Evolutionary conservation across 306 rosid species (phyloP), one percentile per base, ranked within the genome.

Genomic region (Fagus crenata): DNA sequence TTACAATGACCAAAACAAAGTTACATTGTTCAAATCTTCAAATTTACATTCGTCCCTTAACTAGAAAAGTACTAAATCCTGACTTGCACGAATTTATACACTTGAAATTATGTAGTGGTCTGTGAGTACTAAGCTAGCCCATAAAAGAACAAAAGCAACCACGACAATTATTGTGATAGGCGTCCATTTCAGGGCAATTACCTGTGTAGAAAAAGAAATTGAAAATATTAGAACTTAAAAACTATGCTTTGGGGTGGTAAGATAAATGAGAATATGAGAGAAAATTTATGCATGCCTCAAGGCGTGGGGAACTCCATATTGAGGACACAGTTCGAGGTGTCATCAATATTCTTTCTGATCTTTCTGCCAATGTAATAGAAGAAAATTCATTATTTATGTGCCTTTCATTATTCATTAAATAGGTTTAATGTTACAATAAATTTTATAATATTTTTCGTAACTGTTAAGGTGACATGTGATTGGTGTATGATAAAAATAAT

Each of bases 181-280:
- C 53, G 85, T 87, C 93, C 93, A 89, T 85, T 79, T 85, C 83
- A 86, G 13, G 2, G 88, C 90, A 69, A 89, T 85, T 75, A 79
- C 82, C 93, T 87, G 75, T 64, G 69, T 3, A 49, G 65, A 51
- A 80, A 67, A 73, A 69, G 0, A 75, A 76, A 32, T 42, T 69
- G 43, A 18, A 76, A 55, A n/a, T 14, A 53, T 40, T 39, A 15
- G 0, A 40, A 67, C 51, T 53, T 53, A 7, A 2, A 63, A 60
- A 49, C 31, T 46, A 13, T 12, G 69, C 59, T 65, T 7, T 18
- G 31, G 28, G 17, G 53, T 83, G 36, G 32, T 37, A 56, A 31
- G 18, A 54, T 36, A 2, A 4, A 3, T 7, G 17, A 3, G 64
- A 33, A 37, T 32, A 17, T 8, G 41, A 22, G 18, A 14, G 4